Evolutionary conservation across 495 filamentous ascomycete species (phyloP).

Genomic region (Chaetomium cochliodes): DNA sequence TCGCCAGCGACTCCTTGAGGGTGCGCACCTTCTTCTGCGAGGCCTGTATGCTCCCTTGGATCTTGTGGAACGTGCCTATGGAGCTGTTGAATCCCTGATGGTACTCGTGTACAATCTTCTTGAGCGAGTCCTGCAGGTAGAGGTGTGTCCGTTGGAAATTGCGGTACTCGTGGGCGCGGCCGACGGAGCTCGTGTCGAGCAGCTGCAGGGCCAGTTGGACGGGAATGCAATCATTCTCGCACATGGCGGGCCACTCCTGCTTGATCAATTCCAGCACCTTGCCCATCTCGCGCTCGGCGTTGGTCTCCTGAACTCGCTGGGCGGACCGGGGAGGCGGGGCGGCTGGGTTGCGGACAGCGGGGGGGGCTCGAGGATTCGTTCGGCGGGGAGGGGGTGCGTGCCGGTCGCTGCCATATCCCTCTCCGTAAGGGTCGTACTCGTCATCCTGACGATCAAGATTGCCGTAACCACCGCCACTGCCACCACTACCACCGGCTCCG

Average conservation of each 20-base stretch:
- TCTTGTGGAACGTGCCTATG: conserved; percentile 98
- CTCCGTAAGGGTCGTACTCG: conserved; percentile 49
- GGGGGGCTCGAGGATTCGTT: conserved; percentile 29
- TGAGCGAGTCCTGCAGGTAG: conserved; percentile 84
- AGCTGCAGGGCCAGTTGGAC: conserved; percentile 90
- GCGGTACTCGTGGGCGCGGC: conserved; percentile 80
- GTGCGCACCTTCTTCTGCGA: conserved; percentile 82
- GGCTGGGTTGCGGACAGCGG: conserved; percentile 23
- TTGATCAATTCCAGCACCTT: conserved; percentile 65
- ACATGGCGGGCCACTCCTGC: conserved; percentile 88
- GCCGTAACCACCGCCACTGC: conserved; percentile 26
- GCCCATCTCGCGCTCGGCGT: conserved; percentile 48
- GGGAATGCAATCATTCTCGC: conserved; percentile 79
- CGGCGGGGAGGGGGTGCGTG: conserved; percentile 33
- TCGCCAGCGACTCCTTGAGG: conserved; percentile 77
- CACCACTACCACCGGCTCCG: neutral
- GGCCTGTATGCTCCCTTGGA: conserved; percentile 85
- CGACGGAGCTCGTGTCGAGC: conserved; percentile 90
- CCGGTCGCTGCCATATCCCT: conserved; percentile 45
- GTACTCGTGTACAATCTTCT: conserved; percentile 96
- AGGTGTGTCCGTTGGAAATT: conserved; percentile 78
- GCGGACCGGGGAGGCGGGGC: conserved; percentile 33
- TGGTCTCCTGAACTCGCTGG: conserved; percentile 40
- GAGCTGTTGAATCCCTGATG: conserved; percentile 99
- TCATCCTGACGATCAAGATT: conserved; percentile 36